These are phyloP conservation scores for Exophiala calicioides DNA, from an alignment of 2,329 filamentous ascomycete species.

Conservation along the genomic window DNA sequence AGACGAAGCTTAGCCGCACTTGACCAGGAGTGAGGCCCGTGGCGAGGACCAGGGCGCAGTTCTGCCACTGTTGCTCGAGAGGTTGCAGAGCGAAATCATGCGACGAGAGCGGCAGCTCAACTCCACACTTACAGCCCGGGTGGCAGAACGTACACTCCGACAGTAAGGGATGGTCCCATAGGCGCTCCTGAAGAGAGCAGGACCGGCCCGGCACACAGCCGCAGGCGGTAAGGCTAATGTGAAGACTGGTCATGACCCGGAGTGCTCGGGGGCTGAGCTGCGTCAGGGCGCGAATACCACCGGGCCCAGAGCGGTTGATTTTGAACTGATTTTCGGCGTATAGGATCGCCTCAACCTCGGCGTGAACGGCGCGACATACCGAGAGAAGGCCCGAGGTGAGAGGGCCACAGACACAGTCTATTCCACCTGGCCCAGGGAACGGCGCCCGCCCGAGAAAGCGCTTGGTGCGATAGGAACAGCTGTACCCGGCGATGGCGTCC, in stretches of 20 bases:
- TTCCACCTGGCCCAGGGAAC: not conserved
- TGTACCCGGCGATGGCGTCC: not conserved
- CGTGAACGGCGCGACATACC: no score
- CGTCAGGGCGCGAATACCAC: no score
- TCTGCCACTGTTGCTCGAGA: not conserved
- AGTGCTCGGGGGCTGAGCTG: no score
- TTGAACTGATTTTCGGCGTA: no score
- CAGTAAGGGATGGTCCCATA: not conserved
- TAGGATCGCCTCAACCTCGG: no score
- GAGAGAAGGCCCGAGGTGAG: no score
- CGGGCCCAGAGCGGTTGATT: no score
- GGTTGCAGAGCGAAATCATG: not conserved
- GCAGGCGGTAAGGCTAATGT: no score
- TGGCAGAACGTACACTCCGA: not conserved
- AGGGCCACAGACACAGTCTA: not conserved
- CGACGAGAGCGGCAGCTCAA: not conserved
- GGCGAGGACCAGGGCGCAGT: not conserved
- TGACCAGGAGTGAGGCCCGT: not conserved
- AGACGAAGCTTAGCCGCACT: not conserved
- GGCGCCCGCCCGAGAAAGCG: not conserved
- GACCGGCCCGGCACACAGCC: no score
- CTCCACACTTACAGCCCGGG: not conserved
- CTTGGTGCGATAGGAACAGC: not conserved
- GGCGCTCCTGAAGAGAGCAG: not conserved
- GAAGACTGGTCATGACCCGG: no score